Base-by-base conservation (phyloP, 108 stramenopile species). In the Epipyxis sp. region DNA sequence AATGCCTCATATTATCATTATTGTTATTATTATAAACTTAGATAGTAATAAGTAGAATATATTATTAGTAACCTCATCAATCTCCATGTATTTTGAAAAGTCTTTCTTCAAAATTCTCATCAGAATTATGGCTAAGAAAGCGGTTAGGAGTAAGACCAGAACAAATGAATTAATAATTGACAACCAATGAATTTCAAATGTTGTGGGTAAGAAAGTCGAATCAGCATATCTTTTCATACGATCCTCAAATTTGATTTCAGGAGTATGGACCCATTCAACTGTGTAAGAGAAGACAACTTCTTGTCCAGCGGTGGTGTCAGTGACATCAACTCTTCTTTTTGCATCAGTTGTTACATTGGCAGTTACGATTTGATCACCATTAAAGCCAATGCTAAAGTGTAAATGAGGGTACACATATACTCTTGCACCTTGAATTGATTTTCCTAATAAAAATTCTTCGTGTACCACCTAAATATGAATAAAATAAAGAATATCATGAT, bases 81-180 rank as follows among this genome's bases (percentile, higher is more conserved):
- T 83, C 44, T 94, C 92, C 93, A 97, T 92, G 85, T 96, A 97
- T 10, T 92, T 86, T 30, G 93, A 89, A 78, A 97, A 96, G 80
- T 99, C 98, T 79, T 97, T 96, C 84, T 95, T 95, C 77, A 99
- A 86, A 25, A 96, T 91, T 44, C 97, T 88, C 87, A 97, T 85
- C 77, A 99, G 79, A 74, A 97, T 96, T 62, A 97, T 92, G 44
- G 93, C 87, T 82, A 99, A 85, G 81, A 97, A 96, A 0, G 93
- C 93, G n/a, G 94, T 95, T 43, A 99, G 86, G 20, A 99, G 85
- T 20, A 99, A 79, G 2, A 98, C 98, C 57, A 99, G 84, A 13
- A 97, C 96, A 61, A 96, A 92, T 39, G 94, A 92, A 83, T 97
- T 99, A 86, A 97, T 94, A 84, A 99, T 98, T 71, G 93, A 93